phyloP scores from a whole-genome alignment of 768 basidiomycete species.

The Tulasnella sp. region DNA sequence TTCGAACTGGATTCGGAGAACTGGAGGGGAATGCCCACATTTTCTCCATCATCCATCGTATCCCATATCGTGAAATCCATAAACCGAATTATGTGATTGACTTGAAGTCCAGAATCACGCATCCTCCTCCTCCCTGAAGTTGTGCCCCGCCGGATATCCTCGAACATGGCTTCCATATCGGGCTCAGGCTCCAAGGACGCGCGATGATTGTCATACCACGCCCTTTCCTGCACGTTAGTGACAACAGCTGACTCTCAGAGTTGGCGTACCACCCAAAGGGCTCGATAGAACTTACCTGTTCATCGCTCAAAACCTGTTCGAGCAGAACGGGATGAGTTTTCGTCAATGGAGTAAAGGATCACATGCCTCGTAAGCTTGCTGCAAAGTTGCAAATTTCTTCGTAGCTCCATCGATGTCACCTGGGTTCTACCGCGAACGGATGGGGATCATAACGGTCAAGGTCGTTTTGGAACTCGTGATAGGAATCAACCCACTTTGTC shows the following conservation, averaged over 20 bases:
- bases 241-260: too few species aligned
- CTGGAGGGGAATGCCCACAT: constrained; percentile 34
- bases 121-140: constrained; percentile 36
- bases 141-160: constrained; percentile 68
- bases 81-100: constrained; percentile 73
- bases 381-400: constrained; percentile 72
- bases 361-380: constrained; percentile 90
- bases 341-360: background rate
- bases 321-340: too few species aligned
- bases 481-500: constrained; percentile 35
- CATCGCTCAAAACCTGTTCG: constrained; percentile 76
- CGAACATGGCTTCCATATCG: constrained; percentile 74
- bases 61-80: constrained; percentile 64
- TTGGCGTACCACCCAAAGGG: too few species aligned
- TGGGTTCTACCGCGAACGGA: constrained; percentile 59
- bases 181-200: constrained; percentile 69
- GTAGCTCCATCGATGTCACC: constrained; percentile 79
- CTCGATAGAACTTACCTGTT: constrained; percentile 53
- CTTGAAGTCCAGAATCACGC: constrained; percentile 66
- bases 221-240: constrained; percentile 61
- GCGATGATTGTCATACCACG: constrained; percentile 95
- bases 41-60: constrained; percentile 49
- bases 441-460: constrained; percentile 16
- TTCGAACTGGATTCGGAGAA: background rate
- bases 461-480: constrained; percentile 21